Evolutionary conservation across 495 filamentous ascomycete genomes (phyloP).

Genomic region (Amniculicola lignicola): DNA sequence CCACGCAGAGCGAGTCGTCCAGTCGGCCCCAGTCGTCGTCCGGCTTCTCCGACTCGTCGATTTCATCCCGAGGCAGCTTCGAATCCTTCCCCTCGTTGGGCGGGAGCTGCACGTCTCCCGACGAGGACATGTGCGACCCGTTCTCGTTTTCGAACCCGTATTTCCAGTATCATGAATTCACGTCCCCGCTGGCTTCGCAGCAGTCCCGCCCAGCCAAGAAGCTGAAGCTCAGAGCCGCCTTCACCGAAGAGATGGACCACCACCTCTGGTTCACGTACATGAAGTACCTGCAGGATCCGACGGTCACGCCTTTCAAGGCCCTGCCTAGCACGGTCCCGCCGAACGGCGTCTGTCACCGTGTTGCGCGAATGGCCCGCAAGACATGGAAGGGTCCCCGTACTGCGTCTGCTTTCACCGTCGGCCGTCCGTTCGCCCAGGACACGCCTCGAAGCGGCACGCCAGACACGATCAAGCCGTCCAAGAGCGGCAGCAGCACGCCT

Average conservation of each 20-base stretch:
- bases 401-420: slow-evolving; percentile 1
- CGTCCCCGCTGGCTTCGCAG: slow-evolving; percentile 29
- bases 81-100: slow-evolving; percentile 62
- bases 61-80: slow-evolving; percentile 63
- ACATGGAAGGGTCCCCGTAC: slow-evolving; percentile 68
- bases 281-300: slow-evolving; percentile 84
- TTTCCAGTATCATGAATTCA: slow-evolving; percentile 37
- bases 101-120: slow-evolving; percentile 66
- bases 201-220: slow-evolving; percentile 30
- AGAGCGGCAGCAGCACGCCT: slow-evolving; percentile 68
- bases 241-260: slow-evolving; percentile 87
- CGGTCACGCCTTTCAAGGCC: slow-evolving; percentile 89
- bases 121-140: slow-evolving; percentile 58
- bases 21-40: slow-evolving; percentile 59
- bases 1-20: slow-evolving; percentile 39
- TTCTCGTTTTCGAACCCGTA: slow-evolving; percentile 50
- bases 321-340: slow-evolving; percentile 83
- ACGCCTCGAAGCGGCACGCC: slow-evolving; percentile 38
- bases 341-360: slow-evolving; percentile 81
- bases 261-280: slow-evolving; percentile 92
- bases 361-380: slow-evolving; percentile 78
- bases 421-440: slow-evolving; percentile 5
- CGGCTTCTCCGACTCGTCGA: slow-evolving; percentile 64
- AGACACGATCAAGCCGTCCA: slow-evolving; percentile 43
- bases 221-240: slow-evolving; percentile 44